These are phyloP conservation scores for Phytophthora pinifolia DNA, from an alignment of 352 stramenopile genomes.

Conservation along the genomic window DNA sequence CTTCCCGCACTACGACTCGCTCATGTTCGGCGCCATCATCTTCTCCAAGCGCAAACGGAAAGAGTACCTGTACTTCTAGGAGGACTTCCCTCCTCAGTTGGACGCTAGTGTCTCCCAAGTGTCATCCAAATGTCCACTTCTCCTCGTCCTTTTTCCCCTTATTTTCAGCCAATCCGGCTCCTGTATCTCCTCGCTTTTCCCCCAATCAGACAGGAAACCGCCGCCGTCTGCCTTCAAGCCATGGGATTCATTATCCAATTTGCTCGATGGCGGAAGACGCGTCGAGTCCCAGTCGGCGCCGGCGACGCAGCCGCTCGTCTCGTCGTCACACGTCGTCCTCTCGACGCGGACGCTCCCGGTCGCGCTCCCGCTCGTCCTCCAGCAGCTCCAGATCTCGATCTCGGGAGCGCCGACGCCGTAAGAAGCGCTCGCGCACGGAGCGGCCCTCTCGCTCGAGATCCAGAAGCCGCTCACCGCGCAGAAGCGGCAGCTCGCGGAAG, in stretches of 20 bases:
- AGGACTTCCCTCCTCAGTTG: background rate
- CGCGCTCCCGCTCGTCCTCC: slow-evolving; percentile 36
- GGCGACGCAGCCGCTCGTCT: slow-evolving; percentile 33
- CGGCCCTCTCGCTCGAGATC: slow-evolving; percentile 25
- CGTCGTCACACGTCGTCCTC: slow-evolving; percentile 25
- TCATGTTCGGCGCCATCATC: slow-evolving; percentile 89
- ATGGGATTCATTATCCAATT: slow-evolving; percentile 32
- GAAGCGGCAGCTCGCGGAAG: slow-evolving; percentile 27
- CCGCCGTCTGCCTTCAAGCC: slow-evolving; percentile 21
- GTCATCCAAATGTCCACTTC: slow-evolving; percentile 18
- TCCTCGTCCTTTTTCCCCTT: background rate
- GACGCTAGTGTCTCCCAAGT: slow-evolving; percentile 17
- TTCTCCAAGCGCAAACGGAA: slow-evolving; percentile 86
- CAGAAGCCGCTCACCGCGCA: slow-evolving; percentile 32
- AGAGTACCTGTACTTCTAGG: slow-evolving; percentile 68
- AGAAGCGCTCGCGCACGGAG: slow-evolving; percentile 25
- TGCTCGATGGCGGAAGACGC: slow-evolving; percentile 26
- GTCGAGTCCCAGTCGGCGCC: slow-evolving; percentile 29
- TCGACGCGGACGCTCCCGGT: slow-evolving; percentile 28
- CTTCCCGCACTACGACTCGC: slow-evolving; percentile 86
- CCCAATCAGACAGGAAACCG: slow-evolving; percentile 11
- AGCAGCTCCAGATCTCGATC: slow-evolving; percentile 44
- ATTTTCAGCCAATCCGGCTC: slow-evolving; percentile 25
- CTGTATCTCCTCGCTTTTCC: no score
- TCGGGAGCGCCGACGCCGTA: slow-evolving; percentile 29